These are phyloP conservation scores for Fomitopsis palustris DNA, from an alignment of 1,284 basidiomycete genomes.

Conservation along the genomic window DNA sequence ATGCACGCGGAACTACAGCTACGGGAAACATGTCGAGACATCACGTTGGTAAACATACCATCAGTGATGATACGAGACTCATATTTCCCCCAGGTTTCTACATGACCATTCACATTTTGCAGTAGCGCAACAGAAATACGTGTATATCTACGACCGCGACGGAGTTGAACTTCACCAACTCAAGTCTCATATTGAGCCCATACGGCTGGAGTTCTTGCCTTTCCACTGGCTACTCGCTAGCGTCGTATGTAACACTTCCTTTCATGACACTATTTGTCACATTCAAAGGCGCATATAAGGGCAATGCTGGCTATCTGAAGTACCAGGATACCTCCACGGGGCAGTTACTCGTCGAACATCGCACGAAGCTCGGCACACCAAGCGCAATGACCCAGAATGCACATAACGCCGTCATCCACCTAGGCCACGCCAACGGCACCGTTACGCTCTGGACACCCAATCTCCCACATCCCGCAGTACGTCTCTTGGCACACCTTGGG, in stretches of 20 bases:
- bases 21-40: constrained; percentile 86
- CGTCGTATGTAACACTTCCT: constrained; percentile 50
- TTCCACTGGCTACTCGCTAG: constrained; percentile 94
- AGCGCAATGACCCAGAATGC: constrained; percentile 88
- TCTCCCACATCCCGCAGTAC: constrained; percentile 86
- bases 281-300: constrained; percentile 40
- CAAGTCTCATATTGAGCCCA: constrained; percentile 86
- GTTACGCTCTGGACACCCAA: constrained; percentile 98
- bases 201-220: constrained; percentile 88
- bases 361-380: constrained; percentile 89
- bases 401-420: constrained; percentile 89
- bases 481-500: constrained; percentile 88
- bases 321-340: constrained; percentile 98
- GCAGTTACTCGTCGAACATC: constrained; percentile 81
- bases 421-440: constrained; percentile 90
- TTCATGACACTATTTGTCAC: constrained; percentile 1
- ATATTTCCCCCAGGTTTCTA: constrained; percentile 59
- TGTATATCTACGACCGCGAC: constrained; percentile 93
- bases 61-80: constrained; percentile 3
- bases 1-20: constrained; percentile 89
- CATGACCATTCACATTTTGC: constrained; percentile 94
- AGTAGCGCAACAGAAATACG: constrained; percentile 95
- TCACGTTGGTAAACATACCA: constrained; percentile 57
- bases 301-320: constrained; percentile 87
- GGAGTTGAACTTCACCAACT: constrained; percentile 91